Evolutionary conservation across 1,284 basidiomycete genomes (phyloP), one percentile per base, ranked within the genome.

Genomic region (Tranzscheliella williamsii): DNA sequence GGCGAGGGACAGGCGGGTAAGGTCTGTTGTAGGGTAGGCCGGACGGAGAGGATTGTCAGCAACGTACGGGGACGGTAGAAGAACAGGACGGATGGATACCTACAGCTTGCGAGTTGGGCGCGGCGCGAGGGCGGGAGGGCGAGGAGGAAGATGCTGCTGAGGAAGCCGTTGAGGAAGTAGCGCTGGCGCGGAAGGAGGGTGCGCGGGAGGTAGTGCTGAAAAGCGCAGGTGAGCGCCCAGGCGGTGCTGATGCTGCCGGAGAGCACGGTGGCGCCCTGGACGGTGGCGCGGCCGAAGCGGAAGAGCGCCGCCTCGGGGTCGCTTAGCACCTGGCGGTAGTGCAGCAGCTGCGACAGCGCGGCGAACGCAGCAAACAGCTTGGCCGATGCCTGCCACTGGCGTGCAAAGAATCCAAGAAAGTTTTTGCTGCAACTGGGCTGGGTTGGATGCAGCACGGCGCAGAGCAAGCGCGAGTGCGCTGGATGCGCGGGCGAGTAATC

Each of bases 221-320:
- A 72, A 24, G 70, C 54, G 42, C 71, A 73, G 4, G 51, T 65
- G 1, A 72, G 26, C 7, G 55, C 70, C 72, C 72, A 73, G 0
- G 67, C 67, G 4, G 70, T 64, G 3, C 70, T 65, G 29, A 73
- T 70, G 16, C 38, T 44, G 4, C 72, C 72, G 5, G 49, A 61
- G 24, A 73, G 70, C 18, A 73, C 56, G 9, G 72, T 72, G 0
- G 72, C 72, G n/a, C 70, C 72, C 39, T 73, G 72, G 2, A 66
- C 33, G 6, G 65, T 53, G 4, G 67, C 52, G 17, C 67, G 37
- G 3, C 34, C 54, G 30, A 66, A 70, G 17, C 42, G 40, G 61
- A 73, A 71, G 8, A 73, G 42, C 16, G 67, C 62, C 16, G 62
- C 56, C 48, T 72, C 72, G 1, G 72, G 72, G 27, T 72, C 70